These are phyloP conservation scores for Cystobasidiopsis lactophilus DNA, from an alignment of 768 basidiomycete species.

Conservation along the genomic window DNA sequence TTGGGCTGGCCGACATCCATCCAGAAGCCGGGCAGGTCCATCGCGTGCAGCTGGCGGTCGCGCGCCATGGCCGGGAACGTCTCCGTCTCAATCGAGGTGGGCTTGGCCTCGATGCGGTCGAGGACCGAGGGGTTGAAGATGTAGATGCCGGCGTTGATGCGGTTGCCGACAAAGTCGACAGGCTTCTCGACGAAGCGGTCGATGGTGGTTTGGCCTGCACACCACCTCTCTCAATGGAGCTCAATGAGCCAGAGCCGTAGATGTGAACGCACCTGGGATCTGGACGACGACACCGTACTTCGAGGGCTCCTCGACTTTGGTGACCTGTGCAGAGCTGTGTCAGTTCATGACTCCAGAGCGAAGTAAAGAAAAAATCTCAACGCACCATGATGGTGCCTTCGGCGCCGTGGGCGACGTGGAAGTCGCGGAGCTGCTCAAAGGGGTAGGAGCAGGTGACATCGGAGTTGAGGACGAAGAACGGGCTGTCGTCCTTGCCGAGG, in stretches of 20 bases:
- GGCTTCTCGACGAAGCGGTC: slow-evolving; percentile 34
- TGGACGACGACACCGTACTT: slow-evolving; percentile 32
- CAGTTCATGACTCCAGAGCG: neutral
- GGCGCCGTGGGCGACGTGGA: slow-evolving; percentile 29
- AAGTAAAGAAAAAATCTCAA: neutral
- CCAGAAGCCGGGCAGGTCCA: slow-evolving; percentile 32
- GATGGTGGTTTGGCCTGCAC: slow-evolving; percentile 27
- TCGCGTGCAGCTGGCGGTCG: slow-evolving; percentile 30
- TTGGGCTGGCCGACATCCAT: slow-evolving; percentile 33
- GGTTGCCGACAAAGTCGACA: slow-evolving; percentile 31
- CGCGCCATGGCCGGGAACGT: slow-evolving; percentile 30
- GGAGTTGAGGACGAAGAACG: slow-evolving; percentile 34
- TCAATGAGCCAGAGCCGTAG: no score
- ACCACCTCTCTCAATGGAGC: no score
- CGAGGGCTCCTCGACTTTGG: slow-evolving; percentile 32
- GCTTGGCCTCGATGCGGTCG: slow-evolving; percentile 30
- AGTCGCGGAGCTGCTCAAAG: slow-evolving; percentile 31
- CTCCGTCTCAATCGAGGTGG: slow-evolving; percentile 32
- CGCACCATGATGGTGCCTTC: slow-evolving; percentile 31
- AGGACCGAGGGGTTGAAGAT: slow-evolving; percentile 32
- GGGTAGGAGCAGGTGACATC: slow-evolving; percentile 33
- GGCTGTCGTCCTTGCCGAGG: slow-evolving; percentile 30
- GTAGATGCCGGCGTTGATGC: slow-evolving; percentile 34
- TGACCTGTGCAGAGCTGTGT: slow-evolving; percentile 20
- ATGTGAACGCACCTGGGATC: slow-evolving; percentile 25